Evolutionary conservation across 2,329 filamentous ascomycete genomes (phyloP).

Genomic region (Parascedosporium putredinis): DNA sequence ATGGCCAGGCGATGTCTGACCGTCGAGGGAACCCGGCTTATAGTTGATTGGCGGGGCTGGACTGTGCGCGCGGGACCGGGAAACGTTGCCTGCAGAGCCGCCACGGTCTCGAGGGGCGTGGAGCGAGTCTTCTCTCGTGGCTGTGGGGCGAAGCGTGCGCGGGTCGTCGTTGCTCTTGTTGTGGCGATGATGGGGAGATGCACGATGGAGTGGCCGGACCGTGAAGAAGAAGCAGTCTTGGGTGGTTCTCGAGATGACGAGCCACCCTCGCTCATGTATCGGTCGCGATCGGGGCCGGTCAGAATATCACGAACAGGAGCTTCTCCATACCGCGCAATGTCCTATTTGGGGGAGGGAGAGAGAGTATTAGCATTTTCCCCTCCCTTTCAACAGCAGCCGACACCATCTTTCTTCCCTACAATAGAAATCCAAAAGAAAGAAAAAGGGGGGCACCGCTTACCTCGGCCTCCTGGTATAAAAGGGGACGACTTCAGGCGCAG

Average conservation of each 20-base stretch:
- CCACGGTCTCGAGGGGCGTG: slow-evolving; percentile 40
- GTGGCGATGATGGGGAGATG: slow-evolving; percentile 57
- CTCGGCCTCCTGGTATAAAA: slow-evolving; percentile 86
- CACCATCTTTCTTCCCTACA: too few species aligned
- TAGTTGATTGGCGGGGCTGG: slow-evolving; percentile 62
- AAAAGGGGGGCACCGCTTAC: slow-evolving; percentile 35
- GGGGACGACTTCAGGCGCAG: slow-evolving; percentile 90
- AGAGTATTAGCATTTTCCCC: too few species aligned
- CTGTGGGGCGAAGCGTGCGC: slow-evolving; percentile 57
- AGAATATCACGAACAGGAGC: slow-evolving; percentile 64
- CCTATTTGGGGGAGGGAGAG: slow-evolving; percentile 31
- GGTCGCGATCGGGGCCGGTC: slow-evolving; percentile 58
- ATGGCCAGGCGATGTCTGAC: slow-evolving; percentile 48
- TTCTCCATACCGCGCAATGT: slow-evolving; percentile 68
- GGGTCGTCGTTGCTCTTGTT: slow-evolving; percentile 60
- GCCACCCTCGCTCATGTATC: slow-evolving; percentile 41
- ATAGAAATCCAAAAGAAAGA: too few species aligned
- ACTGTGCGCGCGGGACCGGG: slow-evolving; percentile 59
- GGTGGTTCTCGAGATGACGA: slow-evolving; percentile 36
- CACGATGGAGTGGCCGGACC: slow-evolving; percentile 48
- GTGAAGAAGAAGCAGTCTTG: slow-evolving; percentile 53
- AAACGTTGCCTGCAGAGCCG: slow-evolving; percentile 33
- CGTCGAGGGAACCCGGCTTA: slow-evolving; percentile 32
- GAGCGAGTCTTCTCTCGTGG: slow-evolving; percentile 66
- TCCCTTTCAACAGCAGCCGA: too few species aligned